These are phyloP conservation scores for Coemansia sp. DNA, from an alignment of 192 early-diverging fungal genomes.

Conservation along the genomic window DNA sequence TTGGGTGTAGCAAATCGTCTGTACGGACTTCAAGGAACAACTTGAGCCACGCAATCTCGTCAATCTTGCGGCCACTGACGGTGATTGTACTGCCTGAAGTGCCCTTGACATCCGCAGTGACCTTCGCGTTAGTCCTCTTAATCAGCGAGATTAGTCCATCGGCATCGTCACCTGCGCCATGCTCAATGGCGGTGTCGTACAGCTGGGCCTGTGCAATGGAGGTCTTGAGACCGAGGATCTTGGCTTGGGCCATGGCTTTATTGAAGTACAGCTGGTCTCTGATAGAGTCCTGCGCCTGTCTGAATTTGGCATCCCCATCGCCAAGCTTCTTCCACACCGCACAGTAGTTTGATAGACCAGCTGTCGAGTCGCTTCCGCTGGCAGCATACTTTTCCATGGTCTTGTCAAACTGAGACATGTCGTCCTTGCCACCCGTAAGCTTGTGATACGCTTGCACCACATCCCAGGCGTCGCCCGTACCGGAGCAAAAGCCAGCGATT, in stretches of 20 bases:
- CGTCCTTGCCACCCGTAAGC: slow-evolving; percentile 24
- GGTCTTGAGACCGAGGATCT: slow-evolving; percentile 32
- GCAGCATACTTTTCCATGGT: slow-evolving; percentile 22
- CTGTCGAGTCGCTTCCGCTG: slow-evolving; percentile 17
- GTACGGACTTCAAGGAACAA: slow-evolving; percentile 47
- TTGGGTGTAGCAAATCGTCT: slow-evolving; percentile 41
- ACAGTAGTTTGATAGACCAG: slow-evolving; percentile 52
- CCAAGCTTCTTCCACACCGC: slow-evolving; percentile 44
- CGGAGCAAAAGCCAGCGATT: slow-evolving; percentile 43
- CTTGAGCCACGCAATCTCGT: slow-evolving; percentile 48
- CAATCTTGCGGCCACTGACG: slow-evolving; percentile 31
- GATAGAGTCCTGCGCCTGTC: slow-evolving; percentile 33
- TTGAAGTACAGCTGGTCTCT: slow-evolving; percentile 42
- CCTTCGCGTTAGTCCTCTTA: slow-evolving; percentile 15
- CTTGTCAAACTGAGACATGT: slow-evolving; percentile 35
- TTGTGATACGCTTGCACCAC: slow-evolving; percentile 47
- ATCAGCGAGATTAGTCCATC: slow-evolving; percentile 40
- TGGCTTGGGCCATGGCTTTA: slow-evolving; percentile 34
- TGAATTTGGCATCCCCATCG: slow-evolving; percentile 43
- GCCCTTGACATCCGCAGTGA: slow-evolving; percentile 15
- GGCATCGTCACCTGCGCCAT: slow-evolving; percentile 31
- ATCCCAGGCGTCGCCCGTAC: slow-evolving; percentile 53
- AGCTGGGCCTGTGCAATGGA: slow-evolving; percentile 45
- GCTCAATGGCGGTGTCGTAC: slow-evolving; percentile 55
- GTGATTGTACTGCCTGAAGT: slow-evolving; percentile 34